Evolutionary conservation across 2,329 filamentous ascomycete species (phyloP), one percentile per base, ranked within the genome.

Genomic region (Fusarium sacchari): DNA sequence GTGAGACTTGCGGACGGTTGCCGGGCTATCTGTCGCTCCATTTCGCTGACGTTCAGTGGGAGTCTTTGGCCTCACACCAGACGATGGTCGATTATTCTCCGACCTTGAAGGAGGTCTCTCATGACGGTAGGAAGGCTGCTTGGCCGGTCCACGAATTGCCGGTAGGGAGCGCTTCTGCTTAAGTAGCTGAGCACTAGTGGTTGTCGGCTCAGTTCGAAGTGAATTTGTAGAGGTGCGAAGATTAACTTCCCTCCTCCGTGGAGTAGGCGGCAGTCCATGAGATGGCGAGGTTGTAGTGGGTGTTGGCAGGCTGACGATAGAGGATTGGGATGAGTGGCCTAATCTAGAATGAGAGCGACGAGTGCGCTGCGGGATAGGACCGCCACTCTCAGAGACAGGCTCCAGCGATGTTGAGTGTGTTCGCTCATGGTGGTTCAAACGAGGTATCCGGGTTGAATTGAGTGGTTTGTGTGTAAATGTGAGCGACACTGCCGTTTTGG

Each of bases 381-480:
- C 94, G 57, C 95, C 95, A 73, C 91, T 95, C 83, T 98, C 96
- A 43, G 94, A 97, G 11, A 98, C 95, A 28, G 96, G 95, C 79
- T 97, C 96, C n/a, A 98, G 87, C 24, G 92, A 92, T 17, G 82
- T 83, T 14, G 93, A 93, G 75, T 90, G 89, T 10, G 91, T 89
- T 60, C 92, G 88, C 78, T 94, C 92, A 81, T 93, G 91, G 68
- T 86, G 91, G 67, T 87, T 87, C 40, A 95, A 92, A 58, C 95
- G 90, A 42, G 96, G 95, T 68, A 97, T 92, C 64, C 95, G 92
- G 39, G 95, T 96, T 36, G 80, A 83, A 52, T 43, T 76, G 40
- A 74, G 49, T n/a, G 89, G 84, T 78, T 95, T 95, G 82, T 93
- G 96, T 53, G 94, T 97, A 80, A 98, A 98, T 12, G 95, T 98